Conservation (phyloP, 2,329 filamentous ascomycete genomes). For the Annulohypoxylon truncatum region DNA sequence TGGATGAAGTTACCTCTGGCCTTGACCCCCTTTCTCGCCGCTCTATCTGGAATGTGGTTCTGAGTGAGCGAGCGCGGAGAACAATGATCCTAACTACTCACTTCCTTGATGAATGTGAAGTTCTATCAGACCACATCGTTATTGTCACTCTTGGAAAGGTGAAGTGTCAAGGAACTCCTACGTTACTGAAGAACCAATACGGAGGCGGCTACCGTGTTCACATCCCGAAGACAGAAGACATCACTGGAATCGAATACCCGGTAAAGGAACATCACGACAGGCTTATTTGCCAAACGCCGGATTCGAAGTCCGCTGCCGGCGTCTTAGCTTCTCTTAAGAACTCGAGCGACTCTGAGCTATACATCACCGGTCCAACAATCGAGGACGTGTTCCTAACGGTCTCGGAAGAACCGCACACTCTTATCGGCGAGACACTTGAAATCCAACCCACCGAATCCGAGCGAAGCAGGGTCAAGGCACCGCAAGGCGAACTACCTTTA, state of each 20-base stretch:
- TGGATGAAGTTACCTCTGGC: constrained; percentile 78
- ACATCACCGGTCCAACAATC: constrained; percentile 72
- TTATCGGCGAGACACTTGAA: constrained; percentile 34
- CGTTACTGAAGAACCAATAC: constrained; percentile 47
- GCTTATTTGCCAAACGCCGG: constrained; percentile 65
- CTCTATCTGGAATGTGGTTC: constrained; percentile 48
- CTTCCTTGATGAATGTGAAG: constrained; percentile 48
- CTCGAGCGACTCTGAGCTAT: constrained; percentile 67
- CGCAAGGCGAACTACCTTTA: constrained; percentile 25
- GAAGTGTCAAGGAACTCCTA: constrained; percentile 48
- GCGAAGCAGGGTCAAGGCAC: constrained; percentile 16
- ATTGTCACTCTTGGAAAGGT: constrained; percentile 46
- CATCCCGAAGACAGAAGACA: constrained; percentile 43
- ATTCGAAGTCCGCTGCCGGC: constrained; percentile 64
- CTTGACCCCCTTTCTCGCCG: constrained; percentile 75
- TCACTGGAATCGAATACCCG: constrained; percentile 38
- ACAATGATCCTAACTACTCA: constrained; percentile 47
- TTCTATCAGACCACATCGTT: constrained; percentile 45
- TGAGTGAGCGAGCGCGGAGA: constrained; percentile 43
- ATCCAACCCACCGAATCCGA: constrained; percentile 21
- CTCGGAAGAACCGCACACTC: constrained; percentile 62
- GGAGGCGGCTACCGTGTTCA: constrained; percentile 49
- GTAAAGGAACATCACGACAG: constrained; percentile 57
- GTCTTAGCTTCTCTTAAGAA: constrained; percentile 66
- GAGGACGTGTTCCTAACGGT: constrained; percentile 76